Conservation (phyloP, 352 stramenopile genomes). For the Blastocystis sp. region DNA sequence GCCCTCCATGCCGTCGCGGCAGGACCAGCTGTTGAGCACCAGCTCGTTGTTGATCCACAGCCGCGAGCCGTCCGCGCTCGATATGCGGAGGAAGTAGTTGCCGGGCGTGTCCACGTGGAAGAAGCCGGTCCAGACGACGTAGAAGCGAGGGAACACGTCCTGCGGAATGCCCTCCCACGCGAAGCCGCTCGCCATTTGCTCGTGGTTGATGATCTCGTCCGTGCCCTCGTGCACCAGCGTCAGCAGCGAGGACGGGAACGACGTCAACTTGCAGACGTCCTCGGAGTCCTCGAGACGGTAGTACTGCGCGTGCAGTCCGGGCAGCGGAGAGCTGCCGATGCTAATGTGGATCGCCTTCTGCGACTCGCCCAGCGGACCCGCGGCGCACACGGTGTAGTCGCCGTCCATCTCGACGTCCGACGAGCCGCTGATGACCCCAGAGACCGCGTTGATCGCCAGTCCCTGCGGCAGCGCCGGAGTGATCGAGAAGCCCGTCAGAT, state of each 20-base stretch:
- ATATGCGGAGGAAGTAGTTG: background rate
- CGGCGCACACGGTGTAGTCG: background rate
- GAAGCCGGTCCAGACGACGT: conserved; percentile 20
- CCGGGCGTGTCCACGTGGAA: background rate
- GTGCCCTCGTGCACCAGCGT: background rate
- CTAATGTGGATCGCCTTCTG: background rate
- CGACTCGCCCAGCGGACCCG: background rate
- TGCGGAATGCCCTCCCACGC: background rate
- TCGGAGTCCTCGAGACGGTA: background rate
- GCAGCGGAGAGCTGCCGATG: background rate
- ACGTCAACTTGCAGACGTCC: background rate
- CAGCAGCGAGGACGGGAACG: background rate
- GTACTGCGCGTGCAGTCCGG: background rate
- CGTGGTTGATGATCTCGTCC: background rate
- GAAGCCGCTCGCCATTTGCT: background rate
- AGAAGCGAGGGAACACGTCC: conserved; percentile 19
- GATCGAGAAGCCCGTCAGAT: background rate
- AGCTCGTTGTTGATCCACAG: conserved; percentile 8
- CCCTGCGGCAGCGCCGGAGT: conserved; percentile 7
- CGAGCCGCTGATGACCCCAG: background rate
- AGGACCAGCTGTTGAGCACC: background rate
- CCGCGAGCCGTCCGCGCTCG: background rate
- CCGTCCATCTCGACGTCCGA: background rate
- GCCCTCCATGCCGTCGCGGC: background rate
- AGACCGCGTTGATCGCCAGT: background rate